Evolutionary conservation across 78 protist species (phyloP).

Genomic region (Dictyostelium capitatum): DNA sequence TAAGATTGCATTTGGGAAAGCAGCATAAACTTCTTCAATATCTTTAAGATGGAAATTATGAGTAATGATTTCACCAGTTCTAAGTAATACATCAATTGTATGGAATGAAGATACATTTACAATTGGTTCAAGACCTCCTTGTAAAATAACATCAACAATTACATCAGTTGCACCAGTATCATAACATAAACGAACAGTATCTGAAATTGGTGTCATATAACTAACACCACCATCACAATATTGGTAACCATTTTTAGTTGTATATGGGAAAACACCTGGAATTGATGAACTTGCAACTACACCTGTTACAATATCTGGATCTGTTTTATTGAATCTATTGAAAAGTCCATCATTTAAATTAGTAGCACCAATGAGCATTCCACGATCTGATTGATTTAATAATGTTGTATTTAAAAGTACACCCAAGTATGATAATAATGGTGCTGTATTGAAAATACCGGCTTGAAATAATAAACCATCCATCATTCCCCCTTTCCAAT

Average conservation of each 20-base stretch:
- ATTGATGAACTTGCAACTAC: constrained; percentile 37
- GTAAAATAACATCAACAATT: constrained; percentile 51
- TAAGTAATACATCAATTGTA: constrained; percentile 17
- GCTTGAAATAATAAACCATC: constrained; percentile 60
- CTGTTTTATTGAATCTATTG: constrained; percentile 6
- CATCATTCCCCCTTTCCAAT: constrained; percentile 41
- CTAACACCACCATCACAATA: constrained; percentile 62
- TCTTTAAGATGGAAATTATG: constrained; percentile 38
- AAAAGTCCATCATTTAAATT: constrained; percentile 37
- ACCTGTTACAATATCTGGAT: constrained; percentile 19
- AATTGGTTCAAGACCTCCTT: not conserved
- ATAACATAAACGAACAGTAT: constrained; percentile 29
- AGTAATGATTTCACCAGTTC: constrained; percentile 22
- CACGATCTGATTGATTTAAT: not conserved
- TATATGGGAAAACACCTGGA: constrained; percentile 72
- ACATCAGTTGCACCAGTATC: constrained; percentile 56
- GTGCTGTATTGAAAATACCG: constrained; percentile 32
- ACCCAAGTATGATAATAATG: constrained; percentile 8
- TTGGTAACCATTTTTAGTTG: constrained; percentile 15
- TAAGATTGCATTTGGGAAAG: constrained; percentile 31
- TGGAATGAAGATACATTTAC: not conserved
- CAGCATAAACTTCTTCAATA: constrained; percentile 27
- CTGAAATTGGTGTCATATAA: constrained; percentile 41
- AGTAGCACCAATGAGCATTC: constrained; percentile 59
- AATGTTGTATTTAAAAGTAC: not conserved